Percentiles rank a stretch among this genome's conserved stretches.
Conservation (phyloP, 306 rosid species). For the Casuarina glauca region DNA sequence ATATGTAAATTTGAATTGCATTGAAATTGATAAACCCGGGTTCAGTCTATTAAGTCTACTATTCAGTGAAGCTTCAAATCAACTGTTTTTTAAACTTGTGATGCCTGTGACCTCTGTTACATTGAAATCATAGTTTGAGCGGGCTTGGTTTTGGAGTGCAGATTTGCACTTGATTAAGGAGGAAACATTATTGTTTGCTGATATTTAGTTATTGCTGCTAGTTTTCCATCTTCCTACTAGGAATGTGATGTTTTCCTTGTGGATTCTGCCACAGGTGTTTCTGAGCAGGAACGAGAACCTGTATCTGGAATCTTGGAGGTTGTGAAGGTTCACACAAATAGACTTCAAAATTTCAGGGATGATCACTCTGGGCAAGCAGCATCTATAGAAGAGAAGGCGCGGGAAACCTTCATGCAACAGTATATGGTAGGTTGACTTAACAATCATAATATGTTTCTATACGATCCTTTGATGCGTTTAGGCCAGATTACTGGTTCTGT, state of each 20-base stretch:
- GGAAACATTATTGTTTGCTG: not conserved
- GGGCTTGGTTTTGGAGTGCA: not conserved
- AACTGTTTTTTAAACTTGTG: not conserved
- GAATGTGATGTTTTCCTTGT: constrained; percentile 13
- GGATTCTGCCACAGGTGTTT: constrained; percentile 44
- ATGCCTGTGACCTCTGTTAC: not conserved
- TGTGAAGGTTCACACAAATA: constrained; percentile 49
- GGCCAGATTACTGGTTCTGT: not conserved
- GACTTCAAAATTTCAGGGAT: constrained; percentile 56
- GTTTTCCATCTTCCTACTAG: not conserved
- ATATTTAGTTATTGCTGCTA: not conserved
- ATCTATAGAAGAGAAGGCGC: constrained; percentile 55
- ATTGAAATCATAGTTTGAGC: not conserved
- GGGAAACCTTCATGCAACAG: constrained; percentile 59
- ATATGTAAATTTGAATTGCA: not conserved
- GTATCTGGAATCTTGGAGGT: constrained; percentile 48
- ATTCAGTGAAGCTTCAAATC: not conserved
- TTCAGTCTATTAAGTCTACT: not conserved
- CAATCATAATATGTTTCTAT: not conserved
- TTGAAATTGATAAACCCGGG: not conserved
- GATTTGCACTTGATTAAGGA: not conserved
- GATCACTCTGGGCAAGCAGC: constrained; percentile 64
- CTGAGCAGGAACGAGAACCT: constrained; percentile 48
- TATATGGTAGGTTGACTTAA: constrained; percentile 51
- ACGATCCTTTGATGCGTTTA: not conserved